Conservation (phyloP, 768 basidiomycete genomes). For the Termitomyces sp. region DNA sequence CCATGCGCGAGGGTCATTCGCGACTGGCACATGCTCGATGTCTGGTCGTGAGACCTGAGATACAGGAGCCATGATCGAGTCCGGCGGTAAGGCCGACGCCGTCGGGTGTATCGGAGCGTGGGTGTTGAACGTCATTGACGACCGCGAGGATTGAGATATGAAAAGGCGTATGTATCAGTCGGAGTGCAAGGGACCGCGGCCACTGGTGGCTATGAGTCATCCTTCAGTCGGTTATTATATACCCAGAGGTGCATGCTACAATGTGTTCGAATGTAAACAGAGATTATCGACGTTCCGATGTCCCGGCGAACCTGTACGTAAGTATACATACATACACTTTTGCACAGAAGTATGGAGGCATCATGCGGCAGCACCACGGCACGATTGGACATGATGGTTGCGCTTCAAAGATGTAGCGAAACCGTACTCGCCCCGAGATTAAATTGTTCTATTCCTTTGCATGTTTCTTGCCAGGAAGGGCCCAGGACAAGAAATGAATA, state of each 20-base stretch:
- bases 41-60: slow-evolving; percentile 27
- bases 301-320: too few species aligned
- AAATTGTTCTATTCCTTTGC: too few species aligned
- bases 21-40: slow-evolving; percentile 52
- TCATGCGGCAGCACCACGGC: too few species aligned
- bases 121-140: slow-evolving; percentile 3
- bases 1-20: slow-evolving; percentile 64
- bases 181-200: not conserved
- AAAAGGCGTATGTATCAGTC: not conserved
- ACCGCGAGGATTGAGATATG: slow-evolving; percentile 7
- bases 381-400: too few species aligned
- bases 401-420: too few species aligned
- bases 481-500: too few species aligned
- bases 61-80: slow-evolving; percentile 1
- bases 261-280: too few species aligned
- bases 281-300: too few species aligned
- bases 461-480: too few species aligned
- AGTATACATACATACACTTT: too few species aligned
- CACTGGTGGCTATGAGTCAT: not conserved
- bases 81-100: not conserved
- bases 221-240: slow-evolving; percentile 11
- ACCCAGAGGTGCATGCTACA: not conserved
- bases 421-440: too few species aligned
- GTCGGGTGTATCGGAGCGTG: slow-evolving; percentile 2
- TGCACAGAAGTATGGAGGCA: too few species aligned